phyloP scores from a whole-genome alignment of 495 filamentous ascomycete species.

The Clohesyomyces aquaticus region DNA sequence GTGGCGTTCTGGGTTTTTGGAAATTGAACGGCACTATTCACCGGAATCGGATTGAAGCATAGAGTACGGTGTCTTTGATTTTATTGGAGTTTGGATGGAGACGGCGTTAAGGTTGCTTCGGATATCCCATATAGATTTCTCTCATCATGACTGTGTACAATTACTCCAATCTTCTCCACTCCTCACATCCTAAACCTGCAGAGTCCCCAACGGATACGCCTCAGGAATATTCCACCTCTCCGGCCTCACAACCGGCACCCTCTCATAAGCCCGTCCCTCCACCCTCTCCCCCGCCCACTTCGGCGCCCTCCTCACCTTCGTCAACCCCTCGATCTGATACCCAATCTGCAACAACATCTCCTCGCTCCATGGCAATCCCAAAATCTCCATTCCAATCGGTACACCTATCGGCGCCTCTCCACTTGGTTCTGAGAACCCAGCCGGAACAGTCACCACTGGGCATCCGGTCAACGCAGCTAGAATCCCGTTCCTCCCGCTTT shows the following conservation, averaged over 20 bases:
- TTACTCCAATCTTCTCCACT: too few relatives aligned
- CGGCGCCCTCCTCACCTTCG: slow-evolving; percentile 53
- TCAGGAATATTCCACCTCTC: slow-evolving; percentile 48
- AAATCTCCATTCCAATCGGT: slow-evolving; percentile 67
- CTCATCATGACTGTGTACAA: too few relatives aligned
- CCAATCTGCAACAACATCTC: slow-evolving; percentile 57
- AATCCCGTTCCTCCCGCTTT: slow-evolving; percentile 66
- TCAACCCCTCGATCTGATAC: slow-evolving; percentile 49
- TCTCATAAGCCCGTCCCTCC: slow-evolving; percentile 44
- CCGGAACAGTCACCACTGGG: slow-evolving; percentile 67
- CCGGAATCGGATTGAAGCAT: too few relatives aligned
- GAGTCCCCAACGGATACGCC: slow-evolving; percentile 51
- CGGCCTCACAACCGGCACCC: slow-evolving; percentile 52
- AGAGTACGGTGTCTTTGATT: too few relatives aligned
- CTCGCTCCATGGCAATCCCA: slow-evolving; percentile 60
- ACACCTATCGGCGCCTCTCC: slow-evolving; percentile 57
- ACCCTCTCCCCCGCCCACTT: slow-evolving; percentile 47
- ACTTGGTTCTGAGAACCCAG: slow-evolving; percentile 52
- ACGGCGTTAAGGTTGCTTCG: too few relatives aligned
- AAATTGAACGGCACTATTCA: too few relatives aligned
- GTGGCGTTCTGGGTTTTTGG: too few relatives aligned
- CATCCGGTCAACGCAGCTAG: slow-evolving; percentile 64
- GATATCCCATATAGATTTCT: too few relatives aligned
- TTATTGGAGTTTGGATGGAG: too few relatives aligned
- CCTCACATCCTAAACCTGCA: too few relatives aligned